These are phyloP conservation scores for Mycosphaerella arachidis DNA, from an alignment of 2,329 filamentous ascomycete species.

Conservation along the genomic window DNA sequence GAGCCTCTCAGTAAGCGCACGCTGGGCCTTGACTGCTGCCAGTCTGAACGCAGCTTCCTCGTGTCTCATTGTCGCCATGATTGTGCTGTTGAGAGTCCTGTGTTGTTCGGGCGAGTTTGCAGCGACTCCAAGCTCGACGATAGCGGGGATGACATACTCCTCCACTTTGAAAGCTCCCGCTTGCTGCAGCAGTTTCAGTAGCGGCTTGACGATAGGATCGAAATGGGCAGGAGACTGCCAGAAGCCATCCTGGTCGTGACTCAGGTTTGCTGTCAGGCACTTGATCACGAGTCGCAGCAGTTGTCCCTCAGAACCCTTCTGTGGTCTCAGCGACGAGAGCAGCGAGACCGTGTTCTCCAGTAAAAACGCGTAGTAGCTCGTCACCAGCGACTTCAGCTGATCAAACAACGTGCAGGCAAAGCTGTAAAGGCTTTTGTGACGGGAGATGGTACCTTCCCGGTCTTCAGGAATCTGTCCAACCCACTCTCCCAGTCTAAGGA, in stretches of 20 bases:
- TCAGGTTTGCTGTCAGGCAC: slow-evolving; percentile 71
- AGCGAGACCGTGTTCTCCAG: slow-evolving; percentile 68
- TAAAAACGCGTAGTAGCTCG: slow-evolving; percentile 81
- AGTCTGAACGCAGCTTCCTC: slow-evolving; percentile 69
- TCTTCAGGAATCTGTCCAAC: slow-evolving; percentile 62
- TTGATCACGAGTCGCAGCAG: slow-evolving; percentile 68
- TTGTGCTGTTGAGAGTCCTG: slow-evolving; percentile 74
- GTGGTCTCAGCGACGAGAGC: slow-evolving; percentile 43
- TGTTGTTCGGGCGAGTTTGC: slow-evolving; percentile 84
- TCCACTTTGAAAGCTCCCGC: slow-evolving; percentile 44
- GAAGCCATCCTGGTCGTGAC: slow-evolving; percentile 88
- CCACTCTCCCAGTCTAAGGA: slow-evolving; percentile 82
- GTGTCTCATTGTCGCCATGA: slow-evolving; percentile 74
- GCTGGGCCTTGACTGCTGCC: slow-evolving; percentile 76
- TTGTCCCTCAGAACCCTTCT: slow-evolving; percentile 48
- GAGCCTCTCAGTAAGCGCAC: slow-evolving; percentile 62
- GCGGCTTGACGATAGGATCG: slow-evolving; percentile 61
- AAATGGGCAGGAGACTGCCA: slow-evolving; percentile 94
- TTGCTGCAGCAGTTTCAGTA: slow-evolving; percentile 59
- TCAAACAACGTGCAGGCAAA: slow-evolving; percentile 79
- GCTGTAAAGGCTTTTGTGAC: slow-evolving; percentile 72
- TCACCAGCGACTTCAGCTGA: slow-evolving; percentile 88
- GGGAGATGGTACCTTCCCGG: slow-evolving; percentile 51
- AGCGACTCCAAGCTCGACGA: slow-evolving; percentile 74
- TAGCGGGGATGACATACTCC: slow-evolving; percentile 60